phyloP scores from a whole-genome alignment of 208 protist genomes.

The Phytomonas sp. region DNA sequence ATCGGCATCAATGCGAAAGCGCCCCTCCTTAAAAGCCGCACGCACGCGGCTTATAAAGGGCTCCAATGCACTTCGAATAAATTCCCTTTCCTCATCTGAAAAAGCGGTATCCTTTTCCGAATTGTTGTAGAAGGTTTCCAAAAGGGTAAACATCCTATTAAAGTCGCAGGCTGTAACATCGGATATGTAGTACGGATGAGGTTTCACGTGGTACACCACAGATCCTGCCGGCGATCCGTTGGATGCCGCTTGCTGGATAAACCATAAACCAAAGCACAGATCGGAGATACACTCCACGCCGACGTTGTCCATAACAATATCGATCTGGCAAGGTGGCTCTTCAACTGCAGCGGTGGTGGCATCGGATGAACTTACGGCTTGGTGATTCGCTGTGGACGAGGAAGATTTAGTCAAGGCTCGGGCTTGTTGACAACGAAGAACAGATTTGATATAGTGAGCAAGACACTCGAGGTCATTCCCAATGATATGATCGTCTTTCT shows the following conservation, averaged over 20 bases:
- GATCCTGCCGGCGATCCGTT: constrained; percentile 13
- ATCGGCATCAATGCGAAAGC: constrained; percentile 59
- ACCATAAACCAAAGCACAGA: constrained; percentile 69
- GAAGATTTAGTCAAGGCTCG: not conserved
- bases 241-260: constrained; percentile 30
- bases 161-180: constrained; percentile 83
- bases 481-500: constrained; percentile 44
- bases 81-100: constrained; percentile 12
- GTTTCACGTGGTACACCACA: constrained; percentile 76
- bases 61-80: constrained; percentile 19
- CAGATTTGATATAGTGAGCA: constrained; percentile 7
- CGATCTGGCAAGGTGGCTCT: constrained; percentile 21
- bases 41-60: constrained; percentile 45
- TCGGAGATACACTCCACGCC: constrained; percentile 79
- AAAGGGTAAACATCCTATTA: constrained; percentile 26
- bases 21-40: constrained; percentile 24
- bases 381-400: not conserved
- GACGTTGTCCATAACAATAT: constrained; percentile 87
- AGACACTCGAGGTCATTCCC: constrained; percentile 43
- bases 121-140: constrained; percentile 27
- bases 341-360: constrained; percentile 6
- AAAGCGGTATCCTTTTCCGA: constrained; percentile 15
- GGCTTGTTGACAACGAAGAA: constrained; percentile 5
- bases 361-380: not conserved
- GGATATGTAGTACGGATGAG: constrained; percentile 86